A percentile compares a stretch with the other conserved stretches of the same genome.
Conservation (phyloP, 805 yeast species). For the Lachancea dasiensis region DNA sequence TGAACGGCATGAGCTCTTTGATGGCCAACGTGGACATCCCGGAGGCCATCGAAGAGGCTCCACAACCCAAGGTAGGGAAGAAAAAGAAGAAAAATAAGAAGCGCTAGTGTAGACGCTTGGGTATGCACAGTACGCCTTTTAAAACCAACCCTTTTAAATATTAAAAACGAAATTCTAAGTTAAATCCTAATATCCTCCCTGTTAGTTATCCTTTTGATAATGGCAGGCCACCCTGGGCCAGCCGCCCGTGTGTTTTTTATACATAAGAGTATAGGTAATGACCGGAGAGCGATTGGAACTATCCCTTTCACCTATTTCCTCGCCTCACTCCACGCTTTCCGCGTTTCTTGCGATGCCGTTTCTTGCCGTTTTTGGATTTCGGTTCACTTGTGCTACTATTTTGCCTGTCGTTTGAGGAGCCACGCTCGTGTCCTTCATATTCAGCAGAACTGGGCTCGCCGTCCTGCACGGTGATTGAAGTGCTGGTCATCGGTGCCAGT, state of each 20-base stretch:
- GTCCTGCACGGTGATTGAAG: slow-evolving; percentile 12
- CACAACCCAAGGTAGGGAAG: slow-evolving; percentile 18
- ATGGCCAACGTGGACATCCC: slow-evolving; percentile 27
- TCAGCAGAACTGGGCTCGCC: slow-evolving; percentile 6
- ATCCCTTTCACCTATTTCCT: background rate
- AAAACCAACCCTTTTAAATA: background rate
- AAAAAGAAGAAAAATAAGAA: slow-evolving; percentile 28
- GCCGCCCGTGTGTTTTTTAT: too few relatives aligned
- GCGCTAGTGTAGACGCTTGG: slow-evolving; percentile 12
- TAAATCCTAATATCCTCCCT: too few relatives aligned
- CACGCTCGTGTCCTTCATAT: slow-evolving; percentile 27
- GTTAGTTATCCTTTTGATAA: too few relatives aligned
- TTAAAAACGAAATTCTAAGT: too few relatives aligned
- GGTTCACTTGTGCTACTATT: slow-evolving; percentile 22
- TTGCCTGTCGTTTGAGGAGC: slow-evolving; percentile 31
- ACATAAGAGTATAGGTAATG: too few relatives aligned
- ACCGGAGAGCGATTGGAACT: too few relatives aligned
- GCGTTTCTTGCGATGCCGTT: slow-evolving; percentile 17
- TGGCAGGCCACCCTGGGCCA: too few relatives aligned
- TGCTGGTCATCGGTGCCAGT: slow-evolving; percentile 47
- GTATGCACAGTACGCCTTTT: background rate
- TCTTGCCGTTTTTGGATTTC: slow-evolving; percentile 12
- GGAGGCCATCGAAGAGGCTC: slow-evolving; percentile 18
- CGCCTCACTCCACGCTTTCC: slow-evolving; percentile 6
- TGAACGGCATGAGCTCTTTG: slow-evolving; percentile 24